phyloP scores from a whole-genome alignment of 768 basidiomycete genomes.

The Podaxis sp. region DNA sequence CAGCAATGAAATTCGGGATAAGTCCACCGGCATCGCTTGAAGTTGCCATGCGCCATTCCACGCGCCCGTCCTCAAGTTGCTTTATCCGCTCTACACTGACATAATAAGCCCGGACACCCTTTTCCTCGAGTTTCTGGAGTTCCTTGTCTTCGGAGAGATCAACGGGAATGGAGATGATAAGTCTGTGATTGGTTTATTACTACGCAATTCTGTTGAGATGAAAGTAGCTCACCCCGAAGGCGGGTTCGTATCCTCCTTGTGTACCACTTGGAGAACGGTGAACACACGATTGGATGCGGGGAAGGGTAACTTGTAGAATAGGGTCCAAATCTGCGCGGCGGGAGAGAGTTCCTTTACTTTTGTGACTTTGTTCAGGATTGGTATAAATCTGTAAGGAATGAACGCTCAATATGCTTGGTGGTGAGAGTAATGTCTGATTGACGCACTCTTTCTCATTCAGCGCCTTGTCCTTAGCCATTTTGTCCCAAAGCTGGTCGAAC shows the following conservation, averaged over 20 bases:
- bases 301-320: conserved; percentile 71
- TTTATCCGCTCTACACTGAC: conserved; percentile 65
- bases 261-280: conserved; percentile 68
- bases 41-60: conserved; percentile 83
- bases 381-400: conserved; percentile 52
- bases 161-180: conserved; percentile 65
- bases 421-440: neutral
- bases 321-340: conserved; percentile 65
- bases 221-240: conserved; percentile 55
- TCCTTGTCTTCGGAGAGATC: conserved; percentile 61
- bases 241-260: conserved; percentile 48
- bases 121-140: conserved; percentile 60
- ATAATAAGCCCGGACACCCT: conserved; percentile 66
- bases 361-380: conserved; percentile 61
- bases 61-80: conserved; percentile 60
- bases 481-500: conserved; percentile 74
- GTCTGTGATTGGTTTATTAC: conserved; percentile 31
- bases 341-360: conserved; percentile 63
- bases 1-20: conserved; percentile 65
- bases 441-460: conserved; percentile 68
- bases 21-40: conserved; percentile 69
- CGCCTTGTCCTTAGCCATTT: conserved; percentile 64
- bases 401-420: neutral
- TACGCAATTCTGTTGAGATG: conserved; percentile 17
- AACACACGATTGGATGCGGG: conserved; percentile 75